Percentiles rank a stretch among this genome's conserved stretches.
These are phyloP conservation scores for Pseudomassariella vexata DNA, from an alignment of 2,329 filamentous ascomycete genomes.

Conservation along the genomic window DNA sequence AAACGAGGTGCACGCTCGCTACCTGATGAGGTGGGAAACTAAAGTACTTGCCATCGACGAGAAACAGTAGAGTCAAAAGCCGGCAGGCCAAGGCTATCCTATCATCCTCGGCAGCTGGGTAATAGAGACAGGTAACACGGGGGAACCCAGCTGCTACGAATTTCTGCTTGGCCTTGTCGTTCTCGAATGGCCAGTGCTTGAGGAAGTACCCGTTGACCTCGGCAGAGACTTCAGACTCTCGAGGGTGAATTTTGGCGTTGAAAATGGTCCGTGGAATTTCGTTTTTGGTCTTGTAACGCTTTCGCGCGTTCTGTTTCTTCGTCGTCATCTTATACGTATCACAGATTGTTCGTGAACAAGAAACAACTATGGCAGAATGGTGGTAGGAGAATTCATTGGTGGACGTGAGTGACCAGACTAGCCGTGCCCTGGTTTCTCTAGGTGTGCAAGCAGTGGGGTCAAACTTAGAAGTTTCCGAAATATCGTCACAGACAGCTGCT, in stretches of 20 bases:
- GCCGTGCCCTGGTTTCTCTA: too few relatives aligned
- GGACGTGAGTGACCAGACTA: too few relatives aligned
- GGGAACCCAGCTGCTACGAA: conserved; percentile 28
- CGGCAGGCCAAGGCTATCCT: conserved; percentile 31
- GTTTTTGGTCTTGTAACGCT: not conserved
- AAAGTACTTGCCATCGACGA: conserved; percentile 32
- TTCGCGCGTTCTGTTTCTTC: not conserved
- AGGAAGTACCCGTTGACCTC: conserved; percentile 33
- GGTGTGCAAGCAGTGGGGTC: too few relatives aligned
- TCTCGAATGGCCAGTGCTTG: conserved; percentile 29
- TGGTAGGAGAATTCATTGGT: too few relatives aligned
- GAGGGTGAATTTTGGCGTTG: conserved; percentile 16
- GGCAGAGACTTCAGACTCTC: conserved; percentile 15
- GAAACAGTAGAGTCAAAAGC: conserved; percentile 32
- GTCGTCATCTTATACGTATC: too few relatives aligned
- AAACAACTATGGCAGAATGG: too few relatives aligned
- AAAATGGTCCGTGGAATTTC: not conserved
- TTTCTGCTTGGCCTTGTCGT: conserved; percentile 20
- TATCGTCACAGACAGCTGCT: too few relatives aligned
- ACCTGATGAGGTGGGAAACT: conserved; percentile 1
- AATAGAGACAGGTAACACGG: conserved; percentile 31
- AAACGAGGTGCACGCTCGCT: not conserved
- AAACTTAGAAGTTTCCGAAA: too few relatives aligned
- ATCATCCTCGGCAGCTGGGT: conserved; percentile 29
- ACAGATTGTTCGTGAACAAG: too few relatives aligned